These are phyloP conservation scores for Dothidotthia symphoricarpi DNA, from an alignment of 2,329 filamentous ascomycete genomes.

Conservation along the genomic window DNA sequence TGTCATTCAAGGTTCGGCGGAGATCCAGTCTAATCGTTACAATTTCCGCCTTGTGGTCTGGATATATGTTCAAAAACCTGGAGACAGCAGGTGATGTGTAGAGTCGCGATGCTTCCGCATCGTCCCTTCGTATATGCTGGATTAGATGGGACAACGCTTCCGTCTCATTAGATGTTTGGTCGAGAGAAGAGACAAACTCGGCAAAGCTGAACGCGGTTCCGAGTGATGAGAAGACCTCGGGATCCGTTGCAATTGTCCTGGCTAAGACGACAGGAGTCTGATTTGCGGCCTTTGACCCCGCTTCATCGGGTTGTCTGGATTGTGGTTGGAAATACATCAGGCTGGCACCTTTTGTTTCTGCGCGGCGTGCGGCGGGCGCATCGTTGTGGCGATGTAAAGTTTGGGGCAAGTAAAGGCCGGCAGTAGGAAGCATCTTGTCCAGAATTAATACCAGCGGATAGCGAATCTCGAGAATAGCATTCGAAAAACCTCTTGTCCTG, in stretches of 20 bases:
- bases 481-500: too few species aligned
- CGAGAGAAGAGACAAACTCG: slow-evolving; percentile 23
- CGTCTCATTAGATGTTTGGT: slow-evolving; percentile 25
- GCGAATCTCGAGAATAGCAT: too few species aligned
- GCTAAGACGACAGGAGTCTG: neutral
- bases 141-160: slow-evolving; percentile 25
- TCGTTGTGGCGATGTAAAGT: too few species aligned
- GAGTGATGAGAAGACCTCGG: slow-evolving; percentile 17
- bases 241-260: slow-evolving; percentile 6
- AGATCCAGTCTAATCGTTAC: slow-evolving; percentile 24
- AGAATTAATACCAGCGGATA: too few species aligned
- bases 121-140: slow-evolving; percentile 27
- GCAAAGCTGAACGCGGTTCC: slow-evolving; percentile 29
- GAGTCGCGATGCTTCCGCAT: slow-evolving; percentile 29
- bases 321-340: too few species aligned
- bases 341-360: too few species aligned
- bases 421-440: too few species aligned
- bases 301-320: too few species aligned
- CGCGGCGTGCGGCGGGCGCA: too few species aligned
- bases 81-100: slow-evolving; percentile 17
- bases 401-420: too few species aligned
- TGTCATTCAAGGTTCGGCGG: slow-evolving; percentile 27
- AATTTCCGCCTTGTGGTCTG: slow-evolving; percentile 26
- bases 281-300: too few species aligned
- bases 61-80: slow-evolving; percentile 23